phyloP scores from a whole-genome alignment of 768 basidiomycete genomes.

The Phlebiopsis flavidoalba region DNA sequence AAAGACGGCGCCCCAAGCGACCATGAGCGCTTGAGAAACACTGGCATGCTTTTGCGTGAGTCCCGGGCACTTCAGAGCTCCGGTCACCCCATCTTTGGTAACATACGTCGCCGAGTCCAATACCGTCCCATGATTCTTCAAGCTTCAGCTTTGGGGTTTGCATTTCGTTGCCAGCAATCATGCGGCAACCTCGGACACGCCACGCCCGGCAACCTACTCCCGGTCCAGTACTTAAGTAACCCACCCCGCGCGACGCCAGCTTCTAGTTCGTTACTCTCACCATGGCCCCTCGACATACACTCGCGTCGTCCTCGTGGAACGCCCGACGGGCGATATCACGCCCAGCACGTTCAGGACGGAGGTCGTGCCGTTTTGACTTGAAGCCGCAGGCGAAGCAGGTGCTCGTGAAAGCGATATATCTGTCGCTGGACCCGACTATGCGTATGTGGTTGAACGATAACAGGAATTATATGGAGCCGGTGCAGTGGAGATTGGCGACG shows the following conservation, averaged over 20 bases:
- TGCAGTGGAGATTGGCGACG: conserved; percentile 41
- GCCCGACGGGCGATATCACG: conserved; percentile 65
- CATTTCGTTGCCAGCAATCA: background rate
- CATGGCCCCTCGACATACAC: conserved; percentile 9
- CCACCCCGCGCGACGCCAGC: background rate
- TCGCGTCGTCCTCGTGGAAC: conserved; percentile 62
- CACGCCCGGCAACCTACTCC: background rate
- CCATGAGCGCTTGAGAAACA: background rate
- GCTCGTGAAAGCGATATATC: conserved; percentile 73
- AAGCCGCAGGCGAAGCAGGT: conserved; percentile 49
- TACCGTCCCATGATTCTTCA: too few species aligned
- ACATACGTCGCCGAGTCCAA: background rate
- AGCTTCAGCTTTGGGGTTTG: too few species aligned
- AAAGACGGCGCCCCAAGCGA: background rate
- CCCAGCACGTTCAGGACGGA: conserved; percentile 71
- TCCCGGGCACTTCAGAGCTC: background rate
- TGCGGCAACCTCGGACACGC: background rate
- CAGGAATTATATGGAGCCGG: conserved; percentile 66
- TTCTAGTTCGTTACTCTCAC: background rate
- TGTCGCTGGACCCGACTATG: conserved; percentile 88
- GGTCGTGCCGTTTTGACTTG: conserved; percentile 45
- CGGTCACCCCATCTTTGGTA: background rate
- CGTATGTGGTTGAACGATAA: conserved; percentile 72
- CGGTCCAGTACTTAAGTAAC: background rate
- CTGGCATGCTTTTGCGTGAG: background rate